Evolutionary conservation across 2,329 filamentous ascomycete genomes (phyloP).

Genomic region (Cladosporium cucumerinum): DNA sequence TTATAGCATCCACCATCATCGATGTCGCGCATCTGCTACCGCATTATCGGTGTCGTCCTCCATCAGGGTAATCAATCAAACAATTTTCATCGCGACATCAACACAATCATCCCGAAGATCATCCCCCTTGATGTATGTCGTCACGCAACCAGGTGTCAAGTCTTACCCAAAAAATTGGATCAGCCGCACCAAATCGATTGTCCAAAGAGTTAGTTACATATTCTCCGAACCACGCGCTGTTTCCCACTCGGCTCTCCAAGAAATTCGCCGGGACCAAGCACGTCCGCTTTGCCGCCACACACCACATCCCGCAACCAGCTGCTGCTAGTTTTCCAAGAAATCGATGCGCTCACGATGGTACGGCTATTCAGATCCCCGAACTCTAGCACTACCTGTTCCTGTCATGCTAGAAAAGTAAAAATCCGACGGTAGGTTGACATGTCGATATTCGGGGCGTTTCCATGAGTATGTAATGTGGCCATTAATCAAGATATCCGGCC

Average conservation of each 20-base stretch:
- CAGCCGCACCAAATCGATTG: constrained; percentile 1
- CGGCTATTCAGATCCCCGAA: constrained; percentile 1
- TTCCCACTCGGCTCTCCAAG: constrained; percentile 9
- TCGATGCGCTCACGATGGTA: constrained; percentile 9
- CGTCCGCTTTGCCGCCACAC: not conserved
- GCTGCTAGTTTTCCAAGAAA: not conserved
- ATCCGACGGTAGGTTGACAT: not conserved
- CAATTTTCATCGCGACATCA: not conserved
- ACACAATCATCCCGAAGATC: not conserved
- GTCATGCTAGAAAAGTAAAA: not conserved
- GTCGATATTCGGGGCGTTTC: not conserved
- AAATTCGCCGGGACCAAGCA: not conserved
- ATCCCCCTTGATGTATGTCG: not conserved
- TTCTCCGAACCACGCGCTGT: constrained; percentile 7
- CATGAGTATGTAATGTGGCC: not conserved
- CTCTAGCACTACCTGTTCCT: not conserved
- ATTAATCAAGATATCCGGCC: not conserved
- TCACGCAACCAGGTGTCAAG: not conserved
- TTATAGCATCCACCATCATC: not conserved
- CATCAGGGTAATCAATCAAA: not conserved
- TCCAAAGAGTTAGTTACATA: not conserved
- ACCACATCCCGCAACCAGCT: not conserved
- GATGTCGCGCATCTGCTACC: not conserved
- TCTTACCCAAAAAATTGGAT: not conserved
- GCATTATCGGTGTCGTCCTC: not conserved